Percentiles rank a stretch among this genome's conserved stretches.
phyloP scores from a whole-genome alignment of 352 stramenopile species.

The Phytophthora sansomeana region DNA sequence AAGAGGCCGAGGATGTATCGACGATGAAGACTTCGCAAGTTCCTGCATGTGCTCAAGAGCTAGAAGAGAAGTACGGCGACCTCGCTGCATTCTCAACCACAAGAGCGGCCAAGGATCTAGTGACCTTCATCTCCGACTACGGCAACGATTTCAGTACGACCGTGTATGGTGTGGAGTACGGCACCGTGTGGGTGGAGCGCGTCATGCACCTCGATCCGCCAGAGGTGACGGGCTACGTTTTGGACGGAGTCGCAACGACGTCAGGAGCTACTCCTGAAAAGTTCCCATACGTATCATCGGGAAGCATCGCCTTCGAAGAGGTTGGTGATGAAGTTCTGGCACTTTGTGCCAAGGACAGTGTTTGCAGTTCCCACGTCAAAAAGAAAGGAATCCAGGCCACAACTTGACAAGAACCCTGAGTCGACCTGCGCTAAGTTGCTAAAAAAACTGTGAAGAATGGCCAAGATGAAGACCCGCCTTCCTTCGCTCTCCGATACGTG shows the following conservation, averaged over 20 bases:
- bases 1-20: neutral
- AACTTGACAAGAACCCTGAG: conserved; percentile 26
- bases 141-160: conserved; percentile 23
- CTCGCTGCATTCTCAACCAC: conserved; percentile 49
- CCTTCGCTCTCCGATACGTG: conserved; percentile 21
- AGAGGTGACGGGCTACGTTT: conserved; percentile 49
- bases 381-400: conserved; percentile 11
- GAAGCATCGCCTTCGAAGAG: conserved; percentile 33
- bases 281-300: conserved; percentile 37
- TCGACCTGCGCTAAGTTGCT: conserved; percentile 21
- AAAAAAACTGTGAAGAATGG: too few species aligned
- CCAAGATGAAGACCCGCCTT: conserved; percentile 11
- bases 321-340: conserved; percentile 35
- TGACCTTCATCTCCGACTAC: conserved; percentile 31
- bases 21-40: conserved; percentile 11
- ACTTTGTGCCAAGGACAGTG: conserved; percentile 17
- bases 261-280: conserved; percentile 33
- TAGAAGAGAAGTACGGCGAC: conserved; percentile 44
- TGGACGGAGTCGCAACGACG: conserved; percentile 47
- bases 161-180: conserved; percentile 51
- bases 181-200: conserved; percentile 49
- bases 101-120: conserved; percentile 39
- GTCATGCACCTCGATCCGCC: conserved; percentile 48
- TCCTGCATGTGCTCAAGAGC: conserved; percentile 37
- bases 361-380: conserved; percentile 29